A percentile compares a stretch with the other conserved stretches of the same genome.
phyloP scores from a whole-genome alignment of 176 grass and related monocot species.

The Aechmea fasciata region DNA sequence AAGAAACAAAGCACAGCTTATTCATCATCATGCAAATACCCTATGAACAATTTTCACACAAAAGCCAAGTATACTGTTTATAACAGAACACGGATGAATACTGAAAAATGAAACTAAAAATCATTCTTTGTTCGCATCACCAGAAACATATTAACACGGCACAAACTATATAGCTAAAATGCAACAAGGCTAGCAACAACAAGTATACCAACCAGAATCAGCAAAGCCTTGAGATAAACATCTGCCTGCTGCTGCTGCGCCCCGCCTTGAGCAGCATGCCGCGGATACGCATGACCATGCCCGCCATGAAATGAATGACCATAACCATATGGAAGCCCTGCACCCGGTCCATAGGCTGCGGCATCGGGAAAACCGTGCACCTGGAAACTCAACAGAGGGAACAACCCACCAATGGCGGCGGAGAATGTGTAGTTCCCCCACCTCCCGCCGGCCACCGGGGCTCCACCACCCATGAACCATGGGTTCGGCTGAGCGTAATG shows the following conservation, averaged over 20 bases:
- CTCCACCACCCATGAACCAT: slow-evolving; percentile 48
- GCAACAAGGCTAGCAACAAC: slow-evolving; percentile 66
- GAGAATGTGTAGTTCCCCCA: slow-evolving; percentile 79
- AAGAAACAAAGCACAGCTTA: too few species aligned
- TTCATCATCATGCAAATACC: too few species aligned
- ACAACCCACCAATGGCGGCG: slow-evolving; percentile 60
- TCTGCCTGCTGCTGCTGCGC: slow-evolving; percentile 73
- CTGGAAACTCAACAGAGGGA: slow-evolving; percentile 89
- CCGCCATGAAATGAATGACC: slow-evolving; percentile 62
- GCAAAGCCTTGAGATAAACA: slow-evolving; percentile 51
- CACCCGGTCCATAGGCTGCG: slow-evolving; percentile 44
- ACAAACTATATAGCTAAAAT: slow-evolving; percentile 24
- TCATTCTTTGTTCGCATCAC: too few species aligned
- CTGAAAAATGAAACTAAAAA: too few species aligned
- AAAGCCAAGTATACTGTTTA: too few species aligned
- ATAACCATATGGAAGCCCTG: slow-evolving; percentile 74
- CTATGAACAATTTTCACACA: too few species aligned
- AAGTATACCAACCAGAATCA: slow-evolving; percentile 56
- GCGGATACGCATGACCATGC: slow-evolving; percentile 24
- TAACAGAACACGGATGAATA: too few species aligned
- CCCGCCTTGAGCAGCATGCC: too few species aligned
- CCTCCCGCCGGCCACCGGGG: slow-evolving; percentile 30
- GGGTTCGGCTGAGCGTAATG: slow-evolving; percentile 38
- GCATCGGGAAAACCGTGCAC: slow-evolving; percentile 68
- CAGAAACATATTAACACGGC: background rate